These are phyloP conservation scores for Apiospora arundinis DNA, from an alignment of 2,329 filamentous ascomycete species.

Conservation along the genomic window DNA sequence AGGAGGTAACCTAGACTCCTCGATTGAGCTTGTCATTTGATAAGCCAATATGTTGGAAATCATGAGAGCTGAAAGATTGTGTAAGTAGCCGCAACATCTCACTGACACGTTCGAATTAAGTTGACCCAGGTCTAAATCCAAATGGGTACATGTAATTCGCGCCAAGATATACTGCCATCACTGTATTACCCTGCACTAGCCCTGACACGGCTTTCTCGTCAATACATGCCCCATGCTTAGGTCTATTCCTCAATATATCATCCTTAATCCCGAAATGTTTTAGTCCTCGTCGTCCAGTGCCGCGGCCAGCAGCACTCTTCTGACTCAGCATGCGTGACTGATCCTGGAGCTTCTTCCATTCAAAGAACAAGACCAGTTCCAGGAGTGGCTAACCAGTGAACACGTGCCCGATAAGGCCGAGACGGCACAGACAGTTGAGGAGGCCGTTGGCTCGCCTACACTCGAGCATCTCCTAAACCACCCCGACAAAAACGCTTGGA, in stretches of 20 bases:
- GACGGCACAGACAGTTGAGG: conserved; percentile 39
- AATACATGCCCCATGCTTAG: not conserved
- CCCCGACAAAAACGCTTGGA: conserved; percentile 45
- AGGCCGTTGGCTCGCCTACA: conserved; percentile 38
- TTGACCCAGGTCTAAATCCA: not conserved
- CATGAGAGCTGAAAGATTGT: not conserved
- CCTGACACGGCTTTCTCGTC: not conserved
- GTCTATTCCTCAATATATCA: not conserved
- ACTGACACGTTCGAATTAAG: not conserved
- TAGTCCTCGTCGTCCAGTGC: not conserved
- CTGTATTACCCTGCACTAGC: not conserved
- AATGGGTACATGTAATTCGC: not conserved
- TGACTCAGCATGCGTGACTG: conserved; percentile 45
- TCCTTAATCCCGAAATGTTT: not conserved
- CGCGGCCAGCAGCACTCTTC: conserved; percentile 25
- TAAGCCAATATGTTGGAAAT: not conserved
- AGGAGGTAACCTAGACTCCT: not conserved
- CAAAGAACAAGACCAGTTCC: conserved; percentile 41
- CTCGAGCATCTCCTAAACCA: conserved; percentile 43
- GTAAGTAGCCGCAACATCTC: not conserved
- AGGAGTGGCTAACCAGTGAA: conserved; percentile 42
- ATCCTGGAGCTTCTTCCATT: conserved; percentile 48
- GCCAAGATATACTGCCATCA: not conserved
- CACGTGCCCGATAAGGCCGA: conserved; percentile 43
- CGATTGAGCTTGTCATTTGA: not conserved